Percentiles rank a stretch among this genome's conserved stretches.
Evolutionary conservation across 2,329 filamentous ascomycete genomes (phyloP).

Genomic region (Xylariaceae sp.): DNA sequence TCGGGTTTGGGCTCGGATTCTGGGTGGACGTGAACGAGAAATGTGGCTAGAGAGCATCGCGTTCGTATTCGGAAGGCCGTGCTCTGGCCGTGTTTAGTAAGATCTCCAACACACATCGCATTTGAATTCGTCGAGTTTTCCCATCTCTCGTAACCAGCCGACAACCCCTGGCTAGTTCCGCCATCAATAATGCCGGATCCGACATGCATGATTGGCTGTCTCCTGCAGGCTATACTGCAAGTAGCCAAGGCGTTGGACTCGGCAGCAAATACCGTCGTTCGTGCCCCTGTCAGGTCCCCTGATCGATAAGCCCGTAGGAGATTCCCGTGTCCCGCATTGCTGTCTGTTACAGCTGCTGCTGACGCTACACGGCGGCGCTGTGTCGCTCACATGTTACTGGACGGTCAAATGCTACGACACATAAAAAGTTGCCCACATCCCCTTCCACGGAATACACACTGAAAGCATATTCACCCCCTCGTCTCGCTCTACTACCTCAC

Average conservation of each 20-base stretch:
- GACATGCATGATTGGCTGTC: neutral
- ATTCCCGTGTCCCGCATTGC: no score
- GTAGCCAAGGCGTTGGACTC: neutral
- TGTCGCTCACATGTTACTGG: no score
- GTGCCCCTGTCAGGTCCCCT: no score
- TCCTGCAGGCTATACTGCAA: neutral
- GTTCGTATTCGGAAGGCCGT: slow-evolving; percentile 18
- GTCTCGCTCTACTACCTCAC: neutral
- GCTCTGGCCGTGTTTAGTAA: slow-evolving; percentile 3
- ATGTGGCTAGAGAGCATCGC: slow-evolving; percentile 9
- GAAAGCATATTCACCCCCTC: neutral
- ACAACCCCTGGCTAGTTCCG: neutral
- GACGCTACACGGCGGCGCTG: no score
- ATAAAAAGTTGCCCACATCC: neutral
- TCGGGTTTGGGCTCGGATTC: slow-evolving; percentile 3
- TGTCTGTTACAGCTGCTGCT: no score
- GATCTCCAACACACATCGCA: slow-evolving; percentile 4
- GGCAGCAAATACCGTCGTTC: no score
- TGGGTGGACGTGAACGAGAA: slow-evolving; percentile 1
- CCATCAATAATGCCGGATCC: neutral
- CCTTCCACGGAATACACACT: neutral
- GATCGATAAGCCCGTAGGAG: no score
- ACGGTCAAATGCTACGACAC: no score
- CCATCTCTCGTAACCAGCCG: no score
- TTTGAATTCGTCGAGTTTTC: no score